phyloP scores from a whole-genome alignment of 257 asterid species.

The Leptodermis oblonga region DNA sequence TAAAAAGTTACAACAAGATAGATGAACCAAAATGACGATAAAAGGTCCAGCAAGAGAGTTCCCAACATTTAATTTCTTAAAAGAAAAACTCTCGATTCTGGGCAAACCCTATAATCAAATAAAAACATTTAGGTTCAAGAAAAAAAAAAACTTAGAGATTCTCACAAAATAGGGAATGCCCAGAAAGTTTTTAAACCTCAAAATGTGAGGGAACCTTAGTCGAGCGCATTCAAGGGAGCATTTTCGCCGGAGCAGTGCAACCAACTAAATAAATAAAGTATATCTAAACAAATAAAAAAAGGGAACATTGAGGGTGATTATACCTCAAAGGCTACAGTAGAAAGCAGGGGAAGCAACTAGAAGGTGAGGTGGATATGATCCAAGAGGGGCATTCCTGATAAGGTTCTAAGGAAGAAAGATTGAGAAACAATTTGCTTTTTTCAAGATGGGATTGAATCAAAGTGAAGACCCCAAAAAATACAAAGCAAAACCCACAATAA shows the following conservation, averaged over 20 bases:
- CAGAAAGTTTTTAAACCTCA: not conserved
- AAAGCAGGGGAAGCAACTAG: conserved; percentile 13
- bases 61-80: not conserved
- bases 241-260: not conserved
- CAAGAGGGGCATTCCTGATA: conserved; percentile 23
- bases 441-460: conserved; percentile 16
- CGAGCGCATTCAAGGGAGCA: not conserved
- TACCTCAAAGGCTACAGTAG: conserved; percentile 13
- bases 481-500: no score
- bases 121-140: not conserved
- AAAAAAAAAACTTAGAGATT: no score
- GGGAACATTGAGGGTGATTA: conserved; percentile 11
- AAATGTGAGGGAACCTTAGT: conserved; percentile 1
- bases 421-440: conserved; percentile 18
- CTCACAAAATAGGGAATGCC: no score
- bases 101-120: not conserved
- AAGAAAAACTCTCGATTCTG: not conserved
- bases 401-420: conserved; percentile 9
- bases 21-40: conserved; percentile 2
- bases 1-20: conserved; percentile 31
- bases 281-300: conserved; percentile 4
- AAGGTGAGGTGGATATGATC: conserved; percentile 13
- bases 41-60: not conserved
- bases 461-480: conserved; percentile 13
- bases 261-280: not conserved